Conservation (phyloP, 805 yeast species). For the Cyberlindnera mississippiensis region DNA sequence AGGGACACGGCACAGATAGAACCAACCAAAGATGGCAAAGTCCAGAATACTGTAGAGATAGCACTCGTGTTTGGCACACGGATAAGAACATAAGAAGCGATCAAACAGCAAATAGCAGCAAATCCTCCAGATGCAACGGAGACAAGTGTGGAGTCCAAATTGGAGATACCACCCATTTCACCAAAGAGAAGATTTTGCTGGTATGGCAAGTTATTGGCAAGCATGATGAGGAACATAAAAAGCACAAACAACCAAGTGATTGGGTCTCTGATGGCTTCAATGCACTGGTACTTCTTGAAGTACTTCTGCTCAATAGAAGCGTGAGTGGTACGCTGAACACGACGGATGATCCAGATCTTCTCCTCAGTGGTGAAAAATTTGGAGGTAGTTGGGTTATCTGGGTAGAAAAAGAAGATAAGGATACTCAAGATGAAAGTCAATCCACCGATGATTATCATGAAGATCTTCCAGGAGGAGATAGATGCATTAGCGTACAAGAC, state of each 20-base stretch:
- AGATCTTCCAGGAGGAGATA: slow-evolving; percentile 46
- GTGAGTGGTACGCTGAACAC: slow-evolving; percentile 35
- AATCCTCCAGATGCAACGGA: slow-evolving; percentile 52
- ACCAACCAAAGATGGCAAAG: slow-evolving; percentile 42
- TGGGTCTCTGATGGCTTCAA: slow-evolving; percentile 43
- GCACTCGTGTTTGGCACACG: slow-evolving; percentile 37
- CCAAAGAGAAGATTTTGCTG: slow-evolving; percentile 48
- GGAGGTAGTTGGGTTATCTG: slow-evolving; percentile 53
- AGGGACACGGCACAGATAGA: slow-evolving; percentile 43
- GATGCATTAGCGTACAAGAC: slow-evolving; percentile 28
- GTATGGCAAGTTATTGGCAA: slow-evolving; percentile 50
- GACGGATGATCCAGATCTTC: slow-evolving; percentile 46
- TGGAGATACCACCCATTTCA: slow-evolving; percentile 41
- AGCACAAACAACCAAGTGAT: slow-evolving; percentile 33
- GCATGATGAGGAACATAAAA: slow-evolving; percentile 38
- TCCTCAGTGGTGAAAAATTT: slow-evolving; percentile 45
- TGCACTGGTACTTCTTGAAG: slow-evolving; percentile 39
- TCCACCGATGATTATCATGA: slow-evolving; percentile 54
- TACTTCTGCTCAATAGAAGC: slow-evolving; percentile 41
- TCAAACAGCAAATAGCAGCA: slow-evolving; percentile 37
- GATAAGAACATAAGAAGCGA: slow-evolving; percentile 34
- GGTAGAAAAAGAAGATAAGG: slow-evolving; percentile 40
- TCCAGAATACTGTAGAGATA: slow-evolving; percentile 35
- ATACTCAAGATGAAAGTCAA: slow-evolving; percentile 41
- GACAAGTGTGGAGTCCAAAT: slow-evolving; percentile 46